These are phyloP conservation scores for Ceratocystis ficicola DNA, from an alignment of 2,329 filamentous ascomycete genomes.

Conservation along the genomic window DNA sequence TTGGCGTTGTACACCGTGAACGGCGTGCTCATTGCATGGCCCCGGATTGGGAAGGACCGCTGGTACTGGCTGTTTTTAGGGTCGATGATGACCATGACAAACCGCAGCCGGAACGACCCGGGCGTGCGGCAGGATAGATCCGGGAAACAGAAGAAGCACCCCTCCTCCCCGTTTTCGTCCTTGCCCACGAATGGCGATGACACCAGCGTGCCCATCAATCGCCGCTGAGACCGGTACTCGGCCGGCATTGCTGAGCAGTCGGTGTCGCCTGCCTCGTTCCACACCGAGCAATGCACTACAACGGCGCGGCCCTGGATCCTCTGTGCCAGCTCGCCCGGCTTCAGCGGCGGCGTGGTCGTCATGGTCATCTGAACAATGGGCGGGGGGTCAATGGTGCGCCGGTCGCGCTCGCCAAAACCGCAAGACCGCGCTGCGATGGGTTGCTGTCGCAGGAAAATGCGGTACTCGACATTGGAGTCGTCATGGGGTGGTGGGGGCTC, in stretches of 20 bases:
- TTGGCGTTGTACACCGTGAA: conserved; percentile 75
- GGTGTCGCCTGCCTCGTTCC: conserved; percentile 52
- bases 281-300: conserved; percentile 66
- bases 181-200: conserved; percentile 63
- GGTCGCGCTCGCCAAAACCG: conserved; percentile 70
- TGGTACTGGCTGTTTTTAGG: conserved; percentile 31
- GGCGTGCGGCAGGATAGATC: conserved; percentile 70
- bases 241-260: conserved; percentile 62
- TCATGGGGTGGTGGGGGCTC: background rate
- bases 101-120: conserved; percentile 61
- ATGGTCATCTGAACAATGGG: conserved; percentile 66
- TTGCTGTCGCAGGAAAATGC: conserved; percentile 59
- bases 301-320: conserved; percentile 43
- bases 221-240: conserved; percentile 58
- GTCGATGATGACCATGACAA: conserved; percentile 61
- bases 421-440: conserved; percentile 67
- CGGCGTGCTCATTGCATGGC: conserved; percentile 49
- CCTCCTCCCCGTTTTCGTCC: conserved; percentile 60
- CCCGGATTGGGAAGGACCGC: conserved; percentile 41
- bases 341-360: conserved; percentile 41
- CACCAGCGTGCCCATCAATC: conserved; percentile 69
- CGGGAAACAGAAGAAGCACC: conserved; percentile 77
- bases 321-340: conserved; percentile 37
- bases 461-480: conserved; percentile 28
- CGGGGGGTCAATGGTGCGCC: conserved; percentile 70